phyloP scores from a whole-genome alignment of 441 rosid species.

The Corymbia citriodora region DNA sequence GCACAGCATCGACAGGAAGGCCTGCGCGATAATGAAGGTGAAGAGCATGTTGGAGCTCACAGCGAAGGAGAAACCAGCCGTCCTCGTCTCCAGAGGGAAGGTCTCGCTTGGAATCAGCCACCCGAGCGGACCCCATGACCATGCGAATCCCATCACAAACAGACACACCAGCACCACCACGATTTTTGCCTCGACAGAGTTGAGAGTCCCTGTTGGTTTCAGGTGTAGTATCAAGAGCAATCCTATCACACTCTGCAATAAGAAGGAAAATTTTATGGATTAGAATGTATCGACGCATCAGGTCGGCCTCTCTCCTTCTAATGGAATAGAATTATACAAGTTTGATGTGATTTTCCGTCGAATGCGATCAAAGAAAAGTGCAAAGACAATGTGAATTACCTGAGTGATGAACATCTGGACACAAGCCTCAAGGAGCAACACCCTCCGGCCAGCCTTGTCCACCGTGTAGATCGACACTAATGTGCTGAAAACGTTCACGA shows the following conservation, averaged over 20 bases:
- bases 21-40: conserved; percentile 40
- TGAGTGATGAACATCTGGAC: conserved; percentile 37
- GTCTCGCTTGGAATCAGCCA: conserved; percentile 50
- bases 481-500: conserved; percentile 24
- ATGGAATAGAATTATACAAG: neutral
- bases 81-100: conserved; percentile 37
- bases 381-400: conserved; percentile 1
- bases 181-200: conserved; percentile 9
- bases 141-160: conserved; percentile 33
- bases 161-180: conserved; percentile 32
- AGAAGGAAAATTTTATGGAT: neutral
- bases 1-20: conserved; percentile 47
- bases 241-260: conserved; percentile 26
- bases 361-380: neutral
- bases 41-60: conserved; percentile 40
- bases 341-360: neutral
- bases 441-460: conserved; percentile 26
- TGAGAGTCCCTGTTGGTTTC: conserved; percentile 18
- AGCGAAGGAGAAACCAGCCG: conserved; percentile 30
- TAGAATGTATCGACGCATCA: neutral
- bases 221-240: conserved; percentile 25
- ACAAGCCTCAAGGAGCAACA: conserved; percentile 27
- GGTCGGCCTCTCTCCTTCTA: neutral
- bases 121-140: conserved; percentile 52
- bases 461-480: conserved; percentile 22